Evolutionary conservation across 176 grass and related monocot genomes (phyloP), one percentile per base, ranked within the genome.

Genomic region (Musa schizocarpa): DNA sequence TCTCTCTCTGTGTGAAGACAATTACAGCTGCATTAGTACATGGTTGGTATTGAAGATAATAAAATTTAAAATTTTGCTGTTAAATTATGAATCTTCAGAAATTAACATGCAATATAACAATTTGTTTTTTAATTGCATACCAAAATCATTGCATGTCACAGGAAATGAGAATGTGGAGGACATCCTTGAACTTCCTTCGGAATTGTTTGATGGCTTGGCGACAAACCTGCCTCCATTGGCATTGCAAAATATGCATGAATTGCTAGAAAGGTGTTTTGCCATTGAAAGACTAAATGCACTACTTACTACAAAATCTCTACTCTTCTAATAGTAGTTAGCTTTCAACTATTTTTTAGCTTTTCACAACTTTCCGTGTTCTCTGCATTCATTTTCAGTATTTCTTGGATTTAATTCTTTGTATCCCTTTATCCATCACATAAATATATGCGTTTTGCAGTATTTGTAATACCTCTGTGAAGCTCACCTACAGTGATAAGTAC

Each of bases 211-310:
- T 61, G 49, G 49, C 3, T 77, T 85, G 43, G 54, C 76, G 10
- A 65, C 71, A 66, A 76, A 77, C 29, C 53, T 81, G 22, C 49
- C 89, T 17, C 83, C 89, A 2, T 53, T 76, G 53, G 89, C 83
- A 21, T 84, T 92, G 70, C 80, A 89, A 72, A 83, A 76, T 21
- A 80, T 92, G 21, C 82, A 87, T 69, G 79, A 76, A 72, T 63
- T 83, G 82, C 86, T 75, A n/a, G 73, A 20, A 65, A 84, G 62
- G 74, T 74, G 2, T 64, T 68, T 7, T 11, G 10, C 52, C 29
- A 59, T 17, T 62, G 14, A 11, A 23, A 14, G 6, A 22, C 0
- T 78, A 0, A 19, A 54, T 20, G 43, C 54, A 21, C 8, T 54
- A 29, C 34, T 12, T 22, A 75, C 43, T 62, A 2, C 29, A 27